Base-by-base conservation (phyloP, 331 rosid genomes). In the Quercus phellos region DNA sequence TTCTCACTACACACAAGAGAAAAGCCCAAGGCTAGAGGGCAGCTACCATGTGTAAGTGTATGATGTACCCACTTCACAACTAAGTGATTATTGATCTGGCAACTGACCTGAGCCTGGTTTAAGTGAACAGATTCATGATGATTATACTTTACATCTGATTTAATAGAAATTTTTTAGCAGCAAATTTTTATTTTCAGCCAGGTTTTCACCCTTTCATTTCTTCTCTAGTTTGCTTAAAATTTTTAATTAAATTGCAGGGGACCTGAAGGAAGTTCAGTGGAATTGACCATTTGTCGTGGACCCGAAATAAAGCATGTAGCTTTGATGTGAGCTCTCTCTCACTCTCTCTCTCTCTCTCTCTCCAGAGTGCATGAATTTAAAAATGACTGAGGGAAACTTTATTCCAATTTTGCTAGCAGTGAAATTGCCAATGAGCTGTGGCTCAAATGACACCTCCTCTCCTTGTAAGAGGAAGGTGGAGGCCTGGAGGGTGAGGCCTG, bases 191-290 rank as follows among this genome's bases (percentile, higher is more conserved):
- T 71, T 27, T 58, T 34, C 26, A 38, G 54, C 10, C 61, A 50
- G 51, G 17, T 59, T 75, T 87, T 79, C 55, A 11, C 60, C 58
- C 50, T 55, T 80, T 66, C 72, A 54, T 78, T 59, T 77, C 50
- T 77, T 79, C 81, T 74, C 54, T 61, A 34, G 80, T 82, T 77
- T 76, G 77, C 46, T 81, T 85, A 54, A 74, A 80, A 42, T 80
- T 80, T 81, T 61, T 66, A 82, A 83, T 68, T 35, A 74, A 85
- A 69, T 74, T 79, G 38, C 90, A 95, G 99, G 90, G 99, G 99
- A 73, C 78, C 96, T 35, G 96, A 92, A 77, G 97, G 99, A 81
- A 95, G 94, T 87, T 73, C 88, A 12, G 96, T 95, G 84, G 86
- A 89, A 73, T 84, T 95, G 85, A 90, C 97, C n/a, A 82, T 95